Conservation (phyloP, 768 basidiomycete genomes). For the Boletus bicolor region DNA sequence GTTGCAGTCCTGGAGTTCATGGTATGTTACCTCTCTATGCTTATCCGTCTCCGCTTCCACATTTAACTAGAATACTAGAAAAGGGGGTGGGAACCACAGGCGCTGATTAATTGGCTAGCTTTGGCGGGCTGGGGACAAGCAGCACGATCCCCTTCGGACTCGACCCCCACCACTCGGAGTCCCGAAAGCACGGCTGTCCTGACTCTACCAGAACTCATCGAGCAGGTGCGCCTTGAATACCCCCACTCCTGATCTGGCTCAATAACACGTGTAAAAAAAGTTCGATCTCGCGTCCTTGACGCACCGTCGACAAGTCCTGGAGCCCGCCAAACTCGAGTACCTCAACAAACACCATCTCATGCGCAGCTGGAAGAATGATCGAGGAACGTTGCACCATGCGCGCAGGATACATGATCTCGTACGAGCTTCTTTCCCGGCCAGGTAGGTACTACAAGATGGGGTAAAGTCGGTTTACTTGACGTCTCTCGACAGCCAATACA, state of each 20-base stretch:
- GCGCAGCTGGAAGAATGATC: conserved; percentile 46
- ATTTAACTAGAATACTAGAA: conserved; percentile 41
- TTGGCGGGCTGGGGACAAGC: conserved; percentile 88
- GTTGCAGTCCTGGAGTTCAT: conserved; percentile 85
- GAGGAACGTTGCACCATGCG: conserved; percentile 53
- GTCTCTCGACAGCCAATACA: conserved; percentile 38
- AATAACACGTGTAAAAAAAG: conserved; percentile 29
- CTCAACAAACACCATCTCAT: conserved; percentile 86
- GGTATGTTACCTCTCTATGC: conserved; percentile 39
- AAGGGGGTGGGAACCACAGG: conserved; percentile 86
- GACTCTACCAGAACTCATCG: conserved; percentile 61
- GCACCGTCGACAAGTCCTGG: conserved; percentile 79
- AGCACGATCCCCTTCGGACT: conserved; percentile 33
- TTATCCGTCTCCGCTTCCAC: not conserved
- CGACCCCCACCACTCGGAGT: conserved; percentile 34
- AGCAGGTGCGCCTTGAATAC: conserved; percentile 42
- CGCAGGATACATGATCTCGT: conserved; percentile 50
- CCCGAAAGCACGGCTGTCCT: conserved; percentile 67
- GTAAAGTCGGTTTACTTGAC: not conserved
- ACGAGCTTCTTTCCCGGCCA: conserved; percentile 56
- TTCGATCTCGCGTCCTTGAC: conserved; percentile 79
- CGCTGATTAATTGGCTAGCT: conserved; percentile 90
- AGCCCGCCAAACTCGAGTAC: conserved; percentile 75
- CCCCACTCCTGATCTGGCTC: not conserved
- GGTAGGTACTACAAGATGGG: conserved; percentile 34